These are phyloP conservation scores for Globisporangium orthogonon DNA, from an alignment of 352 stramenopile genomes.

Conservation along the genomic window DNA sequence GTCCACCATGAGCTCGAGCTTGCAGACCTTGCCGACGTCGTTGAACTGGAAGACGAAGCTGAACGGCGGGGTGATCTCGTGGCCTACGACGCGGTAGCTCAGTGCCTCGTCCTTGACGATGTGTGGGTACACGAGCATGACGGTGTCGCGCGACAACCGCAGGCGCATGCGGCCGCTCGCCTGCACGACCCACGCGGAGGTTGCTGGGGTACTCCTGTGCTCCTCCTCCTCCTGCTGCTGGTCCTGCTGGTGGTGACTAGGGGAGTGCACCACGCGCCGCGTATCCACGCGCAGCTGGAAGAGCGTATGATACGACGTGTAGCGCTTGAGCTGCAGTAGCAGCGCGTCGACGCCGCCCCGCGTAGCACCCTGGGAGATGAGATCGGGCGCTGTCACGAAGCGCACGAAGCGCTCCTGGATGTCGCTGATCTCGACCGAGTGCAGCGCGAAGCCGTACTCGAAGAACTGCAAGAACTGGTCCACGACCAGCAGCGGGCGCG, in stretches of 20 bases:
- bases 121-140: constrained; percentile 69
- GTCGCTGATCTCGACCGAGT: constrained; percentile 46
- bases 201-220: no score
- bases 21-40: constrained; percentile 31
- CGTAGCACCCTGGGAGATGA: constrained; percentile 26
- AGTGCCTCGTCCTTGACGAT: constrained; percentile 48
- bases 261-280: constrained; percentile 22
- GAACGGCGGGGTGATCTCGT: constrained; percentile 53
- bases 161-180: constrained; percentile 29
- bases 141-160: constrained; percentile 54
- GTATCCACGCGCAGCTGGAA: constrained; percentile 27
- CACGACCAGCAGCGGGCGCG: constrained; percentile 28
- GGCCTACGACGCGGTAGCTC: constrained; percentile 39
- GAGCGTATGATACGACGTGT: constrained; percentile 59
- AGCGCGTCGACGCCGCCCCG: constrained; percentile 38
- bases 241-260: no score
- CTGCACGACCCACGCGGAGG: constrained; percentile 26
- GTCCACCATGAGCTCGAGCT: constrained; percentile 54
- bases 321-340: constrained; percentile 59
- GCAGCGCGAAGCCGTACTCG: constrained; percentile 50
- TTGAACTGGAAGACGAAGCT: constrained; percentile 51
- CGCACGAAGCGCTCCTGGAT: constrained; percentile 54
- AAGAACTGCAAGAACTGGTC: constrained; percentile 52
- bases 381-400: constrained; percentile 30
- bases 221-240: neutral